Percentiles rank a stretch among this genome's conserved stretches.
phyloP scores from a whole-genome alignment of 2,329 filamentous ascomycete genomes.

The Xylaria sp. region DNA sequence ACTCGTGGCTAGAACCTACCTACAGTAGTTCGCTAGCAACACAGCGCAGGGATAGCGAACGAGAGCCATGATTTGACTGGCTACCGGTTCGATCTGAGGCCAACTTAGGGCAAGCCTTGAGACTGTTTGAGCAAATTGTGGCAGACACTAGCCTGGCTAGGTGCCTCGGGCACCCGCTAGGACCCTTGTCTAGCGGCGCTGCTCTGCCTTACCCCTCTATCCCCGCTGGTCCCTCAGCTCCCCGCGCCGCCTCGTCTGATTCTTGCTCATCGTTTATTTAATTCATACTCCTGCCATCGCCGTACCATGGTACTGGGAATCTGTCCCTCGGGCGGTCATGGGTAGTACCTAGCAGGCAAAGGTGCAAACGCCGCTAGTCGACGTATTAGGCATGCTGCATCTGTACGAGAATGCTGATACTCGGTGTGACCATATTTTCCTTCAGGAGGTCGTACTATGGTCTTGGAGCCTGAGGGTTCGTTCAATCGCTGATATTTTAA shows the following conservation, averaged over 20 bases:
- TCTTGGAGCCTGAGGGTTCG: not conserved
- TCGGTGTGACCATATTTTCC: not conserved
- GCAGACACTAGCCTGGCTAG: constrained; percentile 22
- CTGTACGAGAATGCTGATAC: not conserved
- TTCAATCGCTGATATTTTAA: not conserved
- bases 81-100: constrained; percentile 3
- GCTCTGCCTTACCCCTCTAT: not conserved
- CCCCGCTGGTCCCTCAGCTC: constrained; percentile 8
- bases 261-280: constrained; percentile 24
- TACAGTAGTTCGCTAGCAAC: not conserved
- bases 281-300: not conserved
- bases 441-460: not conserved
- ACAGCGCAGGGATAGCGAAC: not conserved
- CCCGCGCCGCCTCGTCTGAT: constrained; percentile 7
- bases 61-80: constrained; percentile 34
- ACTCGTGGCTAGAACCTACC: not conserved
- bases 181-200: constrained; percentile 9
- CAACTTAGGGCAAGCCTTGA: constrained; percentile 43
- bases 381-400: not conserved
- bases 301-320: constrained; percentile 3
- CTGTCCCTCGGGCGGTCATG: not conserved
- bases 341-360: not conserved
- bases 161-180: constrained; percentile 20
- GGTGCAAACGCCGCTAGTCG: not conserved
- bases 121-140: constrained; percentile 63